Percentiles rank a stretch among this genome's conserved stretches.
These are phyloP conservation scores for Exobasidium rhododendri DNA, from an alignment of 1,284 basidiomycete species.

Conservation along the genomic window DNA sequence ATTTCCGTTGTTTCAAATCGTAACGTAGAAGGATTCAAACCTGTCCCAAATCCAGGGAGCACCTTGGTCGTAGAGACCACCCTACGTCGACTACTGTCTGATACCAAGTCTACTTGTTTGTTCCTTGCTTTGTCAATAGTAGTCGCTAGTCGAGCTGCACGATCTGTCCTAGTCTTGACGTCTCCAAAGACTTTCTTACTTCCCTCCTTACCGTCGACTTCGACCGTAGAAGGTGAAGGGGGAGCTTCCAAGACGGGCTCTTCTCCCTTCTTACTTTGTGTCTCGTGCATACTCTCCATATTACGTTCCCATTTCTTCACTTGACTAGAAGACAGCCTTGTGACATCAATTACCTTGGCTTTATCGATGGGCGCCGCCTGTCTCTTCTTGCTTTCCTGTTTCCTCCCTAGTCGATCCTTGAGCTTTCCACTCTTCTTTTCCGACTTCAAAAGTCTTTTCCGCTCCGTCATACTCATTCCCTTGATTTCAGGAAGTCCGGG, in stretches of 20 bases:
- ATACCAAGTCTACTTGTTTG: neutral
- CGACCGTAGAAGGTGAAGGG: no score
- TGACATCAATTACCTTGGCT: no score
- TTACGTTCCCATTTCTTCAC: neutral
- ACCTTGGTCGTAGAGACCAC: neutral
- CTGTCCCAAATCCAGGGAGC: neutral
- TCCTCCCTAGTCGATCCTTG: no score
- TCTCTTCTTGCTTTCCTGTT: no score
- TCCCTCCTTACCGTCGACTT: no score
- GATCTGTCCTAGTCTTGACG: neutral
- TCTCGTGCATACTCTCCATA: no score
- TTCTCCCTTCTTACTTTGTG: no score
- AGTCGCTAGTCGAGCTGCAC: neutral
- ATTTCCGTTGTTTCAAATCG: conserved; percentile 4
- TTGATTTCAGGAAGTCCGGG: no score
- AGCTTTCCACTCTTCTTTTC: neutral
- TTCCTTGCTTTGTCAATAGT: neutral
- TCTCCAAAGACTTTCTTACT: no score
- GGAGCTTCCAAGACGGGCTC: no score
- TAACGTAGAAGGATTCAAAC: neutral
- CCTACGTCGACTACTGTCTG: neutral
- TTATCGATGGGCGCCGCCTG: no score
- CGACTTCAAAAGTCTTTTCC: neutral
- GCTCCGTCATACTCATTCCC: neutral
- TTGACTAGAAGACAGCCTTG: neutral